Conservation (phyloP, 73 alveolate species). For the Tetrahymena malaccensis region DNA sequence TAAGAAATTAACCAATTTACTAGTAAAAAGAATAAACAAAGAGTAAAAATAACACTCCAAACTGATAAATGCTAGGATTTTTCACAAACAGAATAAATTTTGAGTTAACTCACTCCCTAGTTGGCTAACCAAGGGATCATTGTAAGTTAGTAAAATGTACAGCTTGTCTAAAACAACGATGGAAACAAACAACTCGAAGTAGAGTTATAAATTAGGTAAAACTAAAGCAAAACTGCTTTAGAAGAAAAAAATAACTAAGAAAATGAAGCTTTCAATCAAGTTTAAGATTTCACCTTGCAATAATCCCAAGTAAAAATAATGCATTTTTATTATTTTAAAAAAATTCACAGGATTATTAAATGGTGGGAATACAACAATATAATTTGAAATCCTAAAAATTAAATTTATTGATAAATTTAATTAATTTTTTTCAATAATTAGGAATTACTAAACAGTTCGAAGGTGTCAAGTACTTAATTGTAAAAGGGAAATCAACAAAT, state of each 20-base stretch:
- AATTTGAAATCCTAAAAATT: no score
- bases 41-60: not conserved
- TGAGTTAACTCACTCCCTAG: not conserved
- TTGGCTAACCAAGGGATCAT: not conserved
- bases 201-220: not conserved
- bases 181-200: not conserved
- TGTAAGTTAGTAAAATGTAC: not conserved
- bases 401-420: no score
- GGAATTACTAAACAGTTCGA: not conserved
- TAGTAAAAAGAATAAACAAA: not conserved
- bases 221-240: not conserved
- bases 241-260: not conserved
- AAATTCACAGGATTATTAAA: not conserved
- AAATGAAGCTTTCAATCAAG: not conserved
- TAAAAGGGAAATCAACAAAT: not conserved
- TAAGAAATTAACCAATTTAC: not conserved
- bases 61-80: not conserved
- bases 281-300: not conserved
- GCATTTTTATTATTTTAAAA: no score
- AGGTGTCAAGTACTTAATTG: not conserved
- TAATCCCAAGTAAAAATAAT: not conserved
- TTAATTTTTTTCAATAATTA: no score
- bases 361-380: no score
- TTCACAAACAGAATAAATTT: not conserved
- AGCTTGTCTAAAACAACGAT: not conserved